phyloP scores from a whole-genome alignment of 805 yeast species.

The Kluyveromyces siamensis region DNA sequence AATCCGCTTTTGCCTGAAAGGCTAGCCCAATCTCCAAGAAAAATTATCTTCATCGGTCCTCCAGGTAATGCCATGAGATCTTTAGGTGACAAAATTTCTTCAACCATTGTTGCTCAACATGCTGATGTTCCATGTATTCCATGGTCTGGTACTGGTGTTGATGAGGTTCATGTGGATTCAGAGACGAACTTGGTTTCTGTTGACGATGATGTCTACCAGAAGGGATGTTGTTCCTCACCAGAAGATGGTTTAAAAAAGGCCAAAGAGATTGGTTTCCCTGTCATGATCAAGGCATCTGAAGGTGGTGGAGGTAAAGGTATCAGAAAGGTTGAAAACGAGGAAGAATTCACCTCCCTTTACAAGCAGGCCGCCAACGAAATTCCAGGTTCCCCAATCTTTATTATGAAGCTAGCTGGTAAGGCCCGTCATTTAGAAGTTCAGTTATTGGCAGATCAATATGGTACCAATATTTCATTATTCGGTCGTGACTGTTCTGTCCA shows the following conservation, averaged over 20 bases:
- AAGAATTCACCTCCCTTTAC: constrained; percentile 66
- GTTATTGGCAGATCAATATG: constrained; percentile 94
- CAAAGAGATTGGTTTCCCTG: constrained; percentile 87
- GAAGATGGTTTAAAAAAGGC: constrained; percentile 88
- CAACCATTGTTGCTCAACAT: constrained; percentile 98
- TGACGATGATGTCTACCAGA: constrained; percentile 66
- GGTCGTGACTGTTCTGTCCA: constrained; percentile 99
- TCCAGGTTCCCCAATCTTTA: constrained; percentile 97
- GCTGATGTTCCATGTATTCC: constrained; percentile 98
- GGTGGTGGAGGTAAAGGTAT: constrained; percentile 99
- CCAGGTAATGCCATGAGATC: constrained; percentile 99
- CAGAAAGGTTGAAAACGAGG: constrained; percentile 84
- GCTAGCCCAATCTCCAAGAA: constrained; percentile 86
- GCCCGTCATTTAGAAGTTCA: constrained; percentile 99
- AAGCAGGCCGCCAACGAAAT: constrained; percentile 95
- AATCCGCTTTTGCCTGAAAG: constrained; percentile 91
- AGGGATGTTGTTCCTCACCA: constrained; percentile 82
- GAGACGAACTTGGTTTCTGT: constrained; percentile 80
- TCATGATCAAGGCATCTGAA: constrained; percentile 98
- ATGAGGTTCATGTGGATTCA: constrained; percentile 61
- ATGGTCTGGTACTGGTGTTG: constrained; percentile 99
- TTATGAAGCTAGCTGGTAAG: constrained; percentile 93
- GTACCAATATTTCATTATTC: constrained; percentile 91
- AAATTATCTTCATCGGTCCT: constrained; percentile 92
- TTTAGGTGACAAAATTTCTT: constrained; percentile 96